Evolutionary conservation across 2,329 filamentous ascomycete genomes (phyloP), one percentile per base, ranked within the genome.

Genomic region (Cercospora citrullina): DNA sequence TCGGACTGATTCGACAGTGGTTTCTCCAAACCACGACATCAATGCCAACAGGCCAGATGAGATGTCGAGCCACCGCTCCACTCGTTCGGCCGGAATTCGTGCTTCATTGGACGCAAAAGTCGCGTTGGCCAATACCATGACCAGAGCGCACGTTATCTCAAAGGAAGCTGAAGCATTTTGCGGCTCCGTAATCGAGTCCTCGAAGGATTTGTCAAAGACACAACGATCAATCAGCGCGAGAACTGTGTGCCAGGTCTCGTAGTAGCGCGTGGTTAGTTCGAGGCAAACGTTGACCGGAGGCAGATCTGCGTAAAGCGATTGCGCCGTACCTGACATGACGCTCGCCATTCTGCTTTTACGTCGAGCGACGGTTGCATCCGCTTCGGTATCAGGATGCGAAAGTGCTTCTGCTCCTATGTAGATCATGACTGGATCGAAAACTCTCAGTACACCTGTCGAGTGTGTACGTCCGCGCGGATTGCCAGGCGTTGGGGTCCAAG

Each of bases 191-290:
- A 67, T 42, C 60, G 68, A 53, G 1, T 28, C 39, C 26, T 31
- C 51, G 33, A 64, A 66, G 28, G 60, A 57, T 26, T 23, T 36
- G 5, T 51, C 59, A 23, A 71, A 68, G 1, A 18, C 14, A 5
- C 33, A 30, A 10, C 62, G 39, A 55, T 68, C 64, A 4, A 67
- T 16, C 9, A 70, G 33, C 3, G 55, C 55, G 18, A 65, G 65
- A 7, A 68, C 53, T 1, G 64, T 68, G 39, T 68, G 42, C 53
- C 65, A 70, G 42, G 69, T 68, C 1, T 68, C 58, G 28, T 68
- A 68, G 51, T 68, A 70, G 30, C 66, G 33, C 23, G 51, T 33
- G n/a, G 67, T 55, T 26, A 70, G 51, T 28, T 65, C 69, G 21
- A 33, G 36, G 33, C 53, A 68, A 23, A 48, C 59, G 12, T 55